Percentiles rank a stretch among this genome's conserved stretches.
These are phyloP conservation scores for Rugonectria rugulosa DNA, from an alignment of 2,329 filamentous ascomycete genomes.

Conservation along the genomic window DNA sequence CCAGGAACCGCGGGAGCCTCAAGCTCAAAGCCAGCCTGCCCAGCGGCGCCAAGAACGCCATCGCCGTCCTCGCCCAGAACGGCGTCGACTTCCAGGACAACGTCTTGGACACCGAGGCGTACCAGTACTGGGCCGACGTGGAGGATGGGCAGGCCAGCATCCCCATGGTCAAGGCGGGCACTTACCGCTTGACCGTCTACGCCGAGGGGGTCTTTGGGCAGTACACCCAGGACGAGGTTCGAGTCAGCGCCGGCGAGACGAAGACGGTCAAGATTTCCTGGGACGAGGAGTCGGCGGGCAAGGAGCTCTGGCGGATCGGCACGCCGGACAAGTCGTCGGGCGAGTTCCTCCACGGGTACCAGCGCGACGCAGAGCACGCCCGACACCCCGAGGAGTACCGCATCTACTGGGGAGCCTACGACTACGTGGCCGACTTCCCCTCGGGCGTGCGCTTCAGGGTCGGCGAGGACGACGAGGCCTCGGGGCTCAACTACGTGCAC, in stretches of 20 bases:
- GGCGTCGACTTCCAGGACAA: slow-evolving; percentile 49
- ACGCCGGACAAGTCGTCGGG: slow-evolving; percentile 68
- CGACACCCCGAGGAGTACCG: slow-evolving; percentile 64
- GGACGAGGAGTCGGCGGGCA: slow-evolving; percentile 62
- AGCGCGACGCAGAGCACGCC: slow-evolving; percentile 55
- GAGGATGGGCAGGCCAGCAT: slow-evolving; percentile 58
- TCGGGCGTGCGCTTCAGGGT: slow-evolving; percentile 65
- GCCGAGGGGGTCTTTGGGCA: slow-evolving; percentile 69
- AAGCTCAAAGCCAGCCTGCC: slow-evolving; percentile 61
- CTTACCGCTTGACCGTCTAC: slow-evolving; percentile 69
- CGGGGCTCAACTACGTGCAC: slow-evolving; percentile 70
- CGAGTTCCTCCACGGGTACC: slow-evolving; percentile 66
- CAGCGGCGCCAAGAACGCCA: slow-evolving; percentile 54
- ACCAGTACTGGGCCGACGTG: slow-evolving; percentile 68
- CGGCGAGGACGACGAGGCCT: slow-evolving; percentile 55
- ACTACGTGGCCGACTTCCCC: slow-evolving; percentile 67
- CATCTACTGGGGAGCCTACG: slow-evolving; percentile 68
- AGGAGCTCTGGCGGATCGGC: slow-evolving; percentile 69
- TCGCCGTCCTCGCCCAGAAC: slow-evolving; percentile 59
- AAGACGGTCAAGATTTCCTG: slow-evolving; percentile 53
- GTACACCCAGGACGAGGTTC: slow-evolving; percentile 59
- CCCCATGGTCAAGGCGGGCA: slow-evolving; percentile 62
- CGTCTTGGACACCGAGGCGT: slow-evolving; percentile 58
- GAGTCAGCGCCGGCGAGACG: slow-evolving; percentile 47
- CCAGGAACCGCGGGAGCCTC: slow-evolving; percentile 58